Percentiles rank a stretch among this genome's conserved stretches.
Conservation (phyloP, 805 yeast genomes). For the Lipomyces chichibuensis region DNA sequence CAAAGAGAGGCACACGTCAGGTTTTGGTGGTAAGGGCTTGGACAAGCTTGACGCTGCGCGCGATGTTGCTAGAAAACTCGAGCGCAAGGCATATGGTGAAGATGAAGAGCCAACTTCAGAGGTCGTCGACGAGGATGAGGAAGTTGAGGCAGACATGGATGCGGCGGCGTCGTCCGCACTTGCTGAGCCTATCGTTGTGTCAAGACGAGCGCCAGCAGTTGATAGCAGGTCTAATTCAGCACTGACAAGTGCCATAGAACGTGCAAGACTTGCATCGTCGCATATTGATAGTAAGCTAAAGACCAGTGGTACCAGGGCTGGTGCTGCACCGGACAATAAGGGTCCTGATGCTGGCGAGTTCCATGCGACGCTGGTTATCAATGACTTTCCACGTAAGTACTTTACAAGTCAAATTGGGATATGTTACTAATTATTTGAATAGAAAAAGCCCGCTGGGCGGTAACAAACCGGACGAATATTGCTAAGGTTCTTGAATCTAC, state of each 20-base stretch:
- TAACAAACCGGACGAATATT: slow-evolving; percentile 67
- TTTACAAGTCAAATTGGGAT: background rate
- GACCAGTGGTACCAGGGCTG: slow-evolving; percentile 48
- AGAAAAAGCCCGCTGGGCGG: slow-evolving; percentile 72
- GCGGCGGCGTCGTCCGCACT: slow-evolving; percentile 15
- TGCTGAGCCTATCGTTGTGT: slow-evolving; percentile 30
- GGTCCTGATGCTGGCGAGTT: slow-evolving; percentile 60
- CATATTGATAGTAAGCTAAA: slow-evolving; percentile 35
- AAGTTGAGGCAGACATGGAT: slow-evolving; percentile 27
- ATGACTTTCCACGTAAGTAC: slow-evolving; percentile 69
- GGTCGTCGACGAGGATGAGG: slow-evolving; percentile 41
- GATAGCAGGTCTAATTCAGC: slow-evolving; percentile 37
- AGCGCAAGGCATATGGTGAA: slow-evolving; percentile 55
- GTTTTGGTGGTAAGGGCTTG: slow-evolving; percentile 93
- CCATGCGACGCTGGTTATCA: slow-evolving; percentile 73
- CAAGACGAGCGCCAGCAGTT: slow-evolving; percentile 32
- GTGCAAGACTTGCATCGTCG: slow-evolving; percentile 33
- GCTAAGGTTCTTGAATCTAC: slow-evolving; percentile 69
- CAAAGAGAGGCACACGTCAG: slow-evolving; percentile 61
- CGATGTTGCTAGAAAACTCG: slow-evolving; percentile 54
- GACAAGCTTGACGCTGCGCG: slow-evolving; percentile 71
- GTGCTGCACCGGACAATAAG: slow-evolving; percentile 56
- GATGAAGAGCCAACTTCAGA: slow-evolving; percentile 40
- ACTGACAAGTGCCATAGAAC: slow-evolving; percentile 30
- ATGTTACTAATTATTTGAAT: background rate